These are phyloP conservation scores for Pseudotsuga menziesii DNA, from an alignment of 75 land plant genomes.

Conservation along the genomic window DNA sequence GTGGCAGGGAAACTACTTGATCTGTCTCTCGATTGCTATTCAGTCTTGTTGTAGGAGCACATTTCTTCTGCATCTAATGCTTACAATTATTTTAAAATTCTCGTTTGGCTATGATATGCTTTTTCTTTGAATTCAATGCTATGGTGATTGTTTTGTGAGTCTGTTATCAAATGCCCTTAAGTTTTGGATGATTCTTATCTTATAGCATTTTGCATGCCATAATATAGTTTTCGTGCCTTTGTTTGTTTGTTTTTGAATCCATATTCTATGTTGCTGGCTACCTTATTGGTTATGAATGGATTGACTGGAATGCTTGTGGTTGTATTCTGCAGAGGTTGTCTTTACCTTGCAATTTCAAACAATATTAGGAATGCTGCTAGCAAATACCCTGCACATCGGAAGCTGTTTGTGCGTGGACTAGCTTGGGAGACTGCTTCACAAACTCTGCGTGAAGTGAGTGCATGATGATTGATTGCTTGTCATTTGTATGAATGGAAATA, in stretches of 20 bases:
- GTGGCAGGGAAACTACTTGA: background rate
- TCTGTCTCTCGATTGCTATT: background rate
- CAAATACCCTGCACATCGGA: conserved; percentile 77
- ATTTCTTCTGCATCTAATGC: background rate
- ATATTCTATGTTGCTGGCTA: conserved; percentile 19
- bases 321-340: conserved; percentile 71
- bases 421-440: conserved; percentile 85
- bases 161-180: too few species aligned
- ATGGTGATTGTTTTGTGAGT: too few species aligned
- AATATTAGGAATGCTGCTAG: conserved; percentile 76
- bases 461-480: conserved; percentile 35
- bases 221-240: background rate
- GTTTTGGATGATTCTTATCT: background rate
- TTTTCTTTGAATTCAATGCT: too few species aligned
- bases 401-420: conserved; percentile 92
- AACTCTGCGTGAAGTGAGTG: conserved; percentile 87
- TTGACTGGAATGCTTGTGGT: conserved; percentile 56
- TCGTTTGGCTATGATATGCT: too few species aligned
- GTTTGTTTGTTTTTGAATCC: background rate
- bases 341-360: conserved; percentile 66
- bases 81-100: too few species aligned
- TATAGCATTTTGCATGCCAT: background rate
- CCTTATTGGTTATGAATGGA: conserved; percentile 23
- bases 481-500: conserved; percentile 1
- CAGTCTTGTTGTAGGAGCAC: background rate